These are phyloP conservation scores for Protomyces inundatus DNA, from an alignment of 1,139 yeast genomes.

Conservation along the genomic window DNA sequence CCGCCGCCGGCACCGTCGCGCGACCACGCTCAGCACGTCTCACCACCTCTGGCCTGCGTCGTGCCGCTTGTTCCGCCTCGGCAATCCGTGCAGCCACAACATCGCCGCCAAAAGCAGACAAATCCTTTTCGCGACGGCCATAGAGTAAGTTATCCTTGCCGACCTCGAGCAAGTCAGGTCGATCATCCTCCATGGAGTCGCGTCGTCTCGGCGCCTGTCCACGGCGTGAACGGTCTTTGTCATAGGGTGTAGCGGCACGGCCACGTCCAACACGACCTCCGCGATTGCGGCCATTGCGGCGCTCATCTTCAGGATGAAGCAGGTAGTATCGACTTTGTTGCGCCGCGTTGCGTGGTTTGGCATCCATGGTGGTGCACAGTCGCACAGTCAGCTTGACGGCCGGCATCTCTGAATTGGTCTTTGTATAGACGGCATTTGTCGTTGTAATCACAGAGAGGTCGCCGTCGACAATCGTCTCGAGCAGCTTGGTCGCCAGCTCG, in stretches of 20 bases:
- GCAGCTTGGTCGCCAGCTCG: constrained; percentile 1
- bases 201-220: too few relatives aligned
- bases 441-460: neutral
- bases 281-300: neutral
- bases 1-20: neutral
- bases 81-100: neutral
- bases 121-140: too few relatives aligned
- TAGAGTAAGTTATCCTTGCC: too few relatives aligned
- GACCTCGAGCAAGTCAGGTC: too few relatives aligned
- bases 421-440: neutral
- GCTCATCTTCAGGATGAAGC: constrained; percentile 26
- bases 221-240: too few relatives aligned
- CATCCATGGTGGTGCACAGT: constrained; percentile 15
- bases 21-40: neutral
- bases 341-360: constrained; percentile 22
- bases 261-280: neutral
- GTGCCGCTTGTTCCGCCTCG: neutral
- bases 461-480: neutral
- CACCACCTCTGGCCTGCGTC: neutral
- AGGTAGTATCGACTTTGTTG: constrained; percentile 28
- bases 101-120: neutral
- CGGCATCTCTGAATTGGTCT: constrained; percentile 19
- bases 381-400: constrained; percentile 10
- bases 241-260: too few relatives aligned
- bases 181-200: too few relatives aligned